These are phyloP conservation scores for Trichoderma asperelloides DNA, from an alignment of 495 filamentous ascomycete genomes.

Conservation along the genomic window DNA sequence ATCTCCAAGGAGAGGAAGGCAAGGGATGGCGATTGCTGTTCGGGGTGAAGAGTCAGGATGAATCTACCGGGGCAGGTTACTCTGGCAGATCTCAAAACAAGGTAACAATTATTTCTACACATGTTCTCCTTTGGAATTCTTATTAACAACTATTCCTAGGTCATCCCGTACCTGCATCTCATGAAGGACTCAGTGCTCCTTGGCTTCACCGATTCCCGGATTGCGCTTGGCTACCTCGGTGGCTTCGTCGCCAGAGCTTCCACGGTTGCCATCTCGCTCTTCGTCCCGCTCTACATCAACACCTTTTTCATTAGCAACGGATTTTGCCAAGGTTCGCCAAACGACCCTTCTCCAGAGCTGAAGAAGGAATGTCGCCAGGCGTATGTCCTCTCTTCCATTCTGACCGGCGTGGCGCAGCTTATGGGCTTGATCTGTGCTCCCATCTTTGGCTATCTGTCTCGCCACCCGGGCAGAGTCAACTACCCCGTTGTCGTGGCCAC, in stretches of 20 bases:
- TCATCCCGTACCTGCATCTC: constrained; percentile 39
- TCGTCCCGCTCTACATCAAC: constrained; percentile 88
- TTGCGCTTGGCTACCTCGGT: constrained; percentile 81
- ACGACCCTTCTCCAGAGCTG: constrained; percentile 53
- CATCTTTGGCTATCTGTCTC: constrained; percentile 71
- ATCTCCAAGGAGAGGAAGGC: constrained; percentile 65
- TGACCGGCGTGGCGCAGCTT: constrained; percentile 84
- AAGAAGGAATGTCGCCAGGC: constrained; percentile 74
- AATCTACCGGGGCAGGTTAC: background rate
- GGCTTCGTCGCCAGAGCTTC: constrained; percentile 93
- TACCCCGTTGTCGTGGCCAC: constrained; percentile 65
- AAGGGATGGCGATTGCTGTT: constrained; percentile 57
- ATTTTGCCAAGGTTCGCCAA: constrained; percentile 56
- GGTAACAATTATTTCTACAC: background rate
- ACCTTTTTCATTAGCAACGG: constrained; percentile 77
- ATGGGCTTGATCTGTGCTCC: constrained; percentile 78
- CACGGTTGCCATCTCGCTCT: constrained; percentile 90
- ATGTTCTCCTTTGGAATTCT: background rate
- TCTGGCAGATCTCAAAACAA: constrained; percentile 5
- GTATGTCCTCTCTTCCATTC: constrained; percentile 72
- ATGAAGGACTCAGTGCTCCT: constrained; percentile 58
- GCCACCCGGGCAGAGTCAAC: constrained; percentile 52
- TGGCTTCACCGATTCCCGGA: constrained; percentile 65
- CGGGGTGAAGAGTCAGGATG: constrained; percentile 20
- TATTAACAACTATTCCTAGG: constrained; percentile 13